Evolutionary conservation across 1,139 yeast genomes (phyloP).

Genomic region (Taiozyma sp.): DNA sequence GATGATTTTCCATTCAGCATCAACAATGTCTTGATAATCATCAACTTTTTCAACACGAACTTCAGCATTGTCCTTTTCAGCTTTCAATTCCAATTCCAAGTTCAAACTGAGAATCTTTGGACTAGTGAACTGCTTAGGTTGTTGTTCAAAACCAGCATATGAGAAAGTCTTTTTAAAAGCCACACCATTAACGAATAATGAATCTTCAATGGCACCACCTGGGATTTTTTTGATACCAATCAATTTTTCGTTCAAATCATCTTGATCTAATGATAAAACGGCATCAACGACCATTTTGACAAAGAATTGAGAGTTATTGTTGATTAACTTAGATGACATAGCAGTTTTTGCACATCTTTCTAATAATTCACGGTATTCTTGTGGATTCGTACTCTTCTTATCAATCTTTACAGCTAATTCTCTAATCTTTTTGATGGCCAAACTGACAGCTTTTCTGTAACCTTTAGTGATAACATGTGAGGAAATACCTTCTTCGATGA

Average conservation of each 20-base stretch:
- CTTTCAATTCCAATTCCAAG: conserved; percentile 93
- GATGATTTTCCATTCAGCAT: conserved; percentile 97
- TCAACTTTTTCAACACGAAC: conserved; percentile 91
- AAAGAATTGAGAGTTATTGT: conserved; percentile 82
- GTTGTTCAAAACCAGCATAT: conserved; percentile 98
- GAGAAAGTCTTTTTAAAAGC: conserved; percentile 97
- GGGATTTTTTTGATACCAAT: conserved; percentile 94
- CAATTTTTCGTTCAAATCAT: conserved; percentile 80
- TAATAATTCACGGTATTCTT: conserved; percentile 56
- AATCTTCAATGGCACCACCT: conserved; percentile 97
- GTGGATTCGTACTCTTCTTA: conserved; percentile 30
- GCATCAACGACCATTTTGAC: conserved; percentile 97
- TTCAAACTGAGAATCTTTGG: conserved; percentile 85
- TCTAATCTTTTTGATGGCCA: conserved; percentile 69
- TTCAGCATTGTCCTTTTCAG: conserved; percentile 99
- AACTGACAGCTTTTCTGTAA: conserved; percentile 72
- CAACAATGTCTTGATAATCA: conserved; percentile 94
- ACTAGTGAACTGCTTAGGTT: conserved; percentile 76
- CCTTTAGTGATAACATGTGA: conserved; percentile 88
- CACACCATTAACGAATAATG: conserved; percentile 85
- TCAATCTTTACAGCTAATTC: conserved; percentile 74
- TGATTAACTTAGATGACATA: conserved; percentile 91
- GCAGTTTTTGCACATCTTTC: conserved; percentile 97
- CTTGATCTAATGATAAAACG: conserved; percentile 78
- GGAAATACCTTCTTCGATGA: conserved; percentile 94